These are phyloP conservation scores for Podila epigama DNA, from an alignment of 192 early-diverging fungal genomes.

Conservation along the genomic window DNA sequence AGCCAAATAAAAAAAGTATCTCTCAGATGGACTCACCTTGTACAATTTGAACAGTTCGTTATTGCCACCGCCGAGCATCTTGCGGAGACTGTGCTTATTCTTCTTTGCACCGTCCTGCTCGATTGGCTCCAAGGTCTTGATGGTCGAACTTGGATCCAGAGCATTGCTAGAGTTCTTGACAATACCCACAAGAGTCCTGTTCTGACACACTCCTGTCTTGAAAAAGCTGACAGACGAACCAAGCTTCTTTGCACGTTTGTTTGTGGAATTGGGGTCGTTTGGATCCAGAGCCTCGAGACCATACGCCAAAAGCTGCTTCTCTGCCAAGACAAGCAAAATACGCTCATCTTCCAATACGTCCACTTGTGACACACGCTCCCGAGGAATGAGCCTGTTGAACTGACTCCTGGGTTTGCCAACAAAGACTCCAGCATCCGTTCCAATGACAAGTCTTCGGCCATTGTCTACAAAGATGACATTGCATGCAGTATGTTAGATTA, in stretches of 20 bases:
- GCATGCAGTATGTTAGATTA: background rate
- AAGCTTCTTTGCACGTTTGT: conserved; percentile 51
- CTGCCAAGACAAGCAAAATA: conserved; percentile 81
- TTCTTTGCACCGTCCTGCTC: conserved; percentile 48
- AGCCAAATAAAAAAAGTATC: conserved; percentile 6
- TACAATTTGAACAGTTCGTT: conserved; percentile 60
- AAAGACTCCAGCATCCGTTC: conserved; percentile 88
- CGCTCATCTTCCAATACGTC: conserved; percentile 85
- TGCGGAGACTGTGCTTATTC: conserved; percentile 37
- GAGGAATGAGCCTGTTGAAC: conserved; percentile 61
- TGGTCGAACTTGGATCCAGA: conserved; percentile 40
- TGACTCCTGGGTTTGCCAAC: conserved; percentile 63
- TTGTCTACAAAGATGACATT: conserved; percentile 53
- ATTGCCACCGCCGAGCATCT: conserved; percentile 35
- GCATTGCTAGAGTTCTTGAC: conserved; percentile 49
- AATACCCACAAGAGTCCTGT: conserved; percentile 43
- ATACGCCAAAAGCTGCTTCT: conserved; percentile 76
- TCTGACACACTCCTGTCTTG: conserved; percentile 50
- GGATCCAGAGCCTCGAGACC: conserved; percentile 83
- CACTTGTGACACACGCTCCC: conserved; percentile 87
- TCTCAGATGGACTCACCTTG: conserved; percentile 51
- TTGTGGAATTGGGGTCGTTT: conserved; percentile 57
- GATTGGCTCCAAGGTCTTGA: conserved; percentile 54
- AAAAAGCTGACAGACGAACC: conserved; percentile 65
- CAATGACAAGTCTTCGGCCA: conserved; percentile 74